phyloP scores from a whole-genome alignment of 371 early-diverging fungal genomes.

The Gilbertella persicaria region DNA sequence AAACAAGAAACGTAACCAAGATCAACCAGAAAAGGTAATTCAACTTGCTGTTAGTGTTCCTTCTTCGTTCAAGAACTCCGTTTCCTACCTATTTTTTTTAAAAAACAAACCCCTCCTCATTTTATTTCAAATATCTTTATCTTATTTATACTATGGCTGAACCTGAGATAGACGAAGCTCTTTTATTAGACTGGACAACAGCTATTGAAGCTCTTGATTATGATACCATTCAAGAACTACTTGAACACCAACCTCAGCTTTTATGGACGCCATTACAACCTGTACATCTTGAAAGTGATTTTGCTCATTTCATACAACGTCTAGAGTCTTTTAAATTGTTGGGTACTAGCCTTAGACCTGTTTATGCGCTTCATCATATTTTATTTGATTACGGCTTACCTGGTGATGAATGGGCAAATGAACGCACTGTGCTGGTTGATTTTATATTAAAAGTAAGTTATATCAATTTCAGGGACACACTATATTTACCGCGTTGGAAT shows the following conservation, averaged over 20 bases:
- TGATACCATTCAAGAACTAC: conserved; percentile 18
- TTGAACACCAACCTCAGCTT: conserved; percentile 17
- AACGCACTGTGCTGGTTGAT: conserved; percentile 21
- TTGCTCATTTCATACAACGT: conserved; percentile 21
- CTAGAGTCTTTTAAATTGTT: conserved; percentile 16
- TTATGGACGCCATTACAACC: conserved; percentile 26
- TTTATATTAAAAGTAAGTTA: conserved; percentile 20
- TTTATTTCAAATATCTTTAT: too few relatives aligned
- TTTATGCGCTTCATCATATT: conserved; percentile 30
- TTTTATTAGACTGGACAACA: conserved; percentile 27
- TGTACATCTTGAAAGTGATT: conserved; percentile 26
- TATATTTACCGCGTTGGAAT: not conserved
- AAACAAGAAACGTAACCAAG: too few relatives aligned
- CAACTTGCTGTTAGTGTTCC: too few relatives aligned
- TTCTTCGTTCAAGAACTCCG: too few relatives aligned
- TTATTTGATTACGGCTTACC: conserved; percentile 23
- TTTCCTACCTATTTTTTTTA: too few relatives aligned
- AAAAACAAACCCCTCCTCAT: too few relatives aligned
- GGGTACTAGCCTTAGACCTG: conserved; percentile 20
- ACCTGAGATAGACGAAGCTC: conserved; percentile 12
- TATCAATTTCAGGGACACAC: not conserved
- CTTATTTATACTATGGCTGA: not conserved
- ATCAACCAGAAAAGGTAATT: too few relatives aligned
- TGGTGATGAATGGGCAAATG: conserved; percentile 26
- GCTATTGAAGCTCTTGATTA: conserved; percentile 28